A percentile compares a stretch with the other conserved stretches of the same genome.
These are phyloP conservation scores for Telfairia occidentalis DNA, from an alignment of 331 rosid species.

Conservation along the genomic window DNA sequence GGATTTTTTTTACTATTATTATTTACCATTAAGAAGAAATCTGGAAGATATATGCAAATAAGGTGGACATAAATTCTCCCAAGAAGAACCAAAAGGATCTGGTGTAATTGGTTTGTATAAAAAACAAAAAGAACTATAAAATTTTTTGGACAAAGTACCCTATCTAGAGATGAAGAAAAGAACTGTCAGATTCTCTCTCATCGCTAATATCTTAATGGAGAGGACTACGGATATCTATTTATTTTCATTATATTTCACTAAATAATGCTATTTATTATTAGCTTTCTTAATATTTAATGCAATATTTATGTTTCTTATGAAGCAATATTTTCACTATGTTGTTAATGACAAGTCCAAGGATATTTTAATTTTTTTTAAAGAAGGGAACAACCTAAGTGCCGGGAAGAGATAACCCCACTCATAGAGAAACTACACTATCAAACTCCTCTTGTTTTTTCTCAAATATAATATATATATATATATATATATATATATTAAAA, in stretches of 20 bases:
- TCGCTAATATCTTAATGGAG: not conserved
- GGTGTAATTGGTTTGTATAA: constrained; percentile 2
- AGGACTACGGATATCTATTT: not conserved
- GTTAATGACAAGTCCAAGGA: not conserved
- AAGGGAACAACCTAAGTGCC: too few relatives aligned
- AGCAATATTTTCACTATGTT: not conserved
- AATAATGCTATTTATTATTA: not conserved
- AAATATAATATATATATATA: too few relatives aligned
- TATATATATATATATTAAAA: too few relatives aligned
- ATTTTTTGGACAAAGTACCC: not conserved
- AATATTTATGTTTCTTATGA: not conserved
- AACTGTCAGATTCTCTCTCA: not conserved
- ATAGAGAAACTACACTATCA: too few relatives aligned
- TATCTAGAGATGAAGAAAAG: not conserved
- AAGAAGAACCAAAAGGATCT: not conserved
- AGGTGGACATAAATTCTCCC: not conserved
- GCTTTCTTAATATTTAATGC: not conserved
- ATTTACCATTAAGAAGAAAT: not conserved
- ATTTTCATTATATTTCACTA: not conserved
- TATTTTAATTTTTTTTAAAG: not conserved
- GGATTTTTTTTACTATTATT: not conserved
- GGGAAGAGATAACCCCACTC: too few relatives aligned
- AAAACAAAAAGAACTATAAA: not conserved
- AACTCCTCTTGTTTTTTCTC: too few relatives aligned
- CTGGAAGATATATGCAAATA: not conserved